Evolutionary conservation across 495 filamentous ascomycete species (phyloP), one percentile per base, ranked within the genome.

Genomic region (Neurospora sp.): DNA sequence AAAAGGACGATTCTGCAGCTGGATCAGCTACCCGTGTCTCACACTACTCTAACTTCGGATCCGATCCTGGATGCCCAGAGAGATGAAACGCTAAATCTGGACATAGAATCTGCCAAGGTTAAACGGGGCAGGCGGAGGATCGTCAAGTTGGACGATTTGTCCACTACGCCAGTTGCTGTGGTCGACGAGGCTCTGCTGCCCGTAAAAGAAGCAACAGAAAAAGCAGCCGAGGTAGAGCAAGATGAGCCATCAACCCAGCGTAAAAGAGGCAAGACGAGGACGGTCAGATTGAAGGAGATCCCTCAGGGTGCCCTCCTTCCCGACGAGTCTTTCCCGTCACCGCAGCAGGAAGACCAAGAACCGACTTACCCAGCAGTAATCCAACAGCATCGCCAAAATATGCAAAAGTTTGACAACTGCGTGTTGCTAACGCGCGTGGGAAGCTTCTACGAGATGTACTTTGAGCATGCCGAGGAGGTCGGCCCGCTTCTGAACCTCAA

Each of bases 371-470:
- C 96, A 4, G 90, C 92, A 12, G 93, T 97, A 12, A 84, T 98
- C n/a, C 89, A 92, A 75, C 93, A 96, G 77, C 94, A 93, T n/a
- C 86, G 89, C 42, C 92, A 90, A 73, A 95, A 97, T 78, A 97
- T 99, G 92, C 87, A 88, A 72, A 93, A 90, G 75, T 97, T 96
- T 83, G 88, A 90, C 75, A 92, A 94, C 74, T 97, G 93, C 80
- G 91, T 98, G 35, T 78, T 99, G 27, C 82, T 99, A 70, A 99
- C 96, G 4, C 87, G 94, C 42, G 93, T 99, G 16, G 96, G 96
- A 69, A 89, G 92, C 70, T 99, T 99, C 81, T 99, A 98, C 83
- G 96, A 98, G 87, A 83, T 99, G 70, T 99, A 98, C 81, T 95
- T 98, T 78, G 90, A 94, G 72, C 93, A 98, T 78, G 96, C 96